Evolutionary conservation across 768 basidiomycete species (phyloP).

Genomic region (Boletus rufocinnamomeus): DNA sequence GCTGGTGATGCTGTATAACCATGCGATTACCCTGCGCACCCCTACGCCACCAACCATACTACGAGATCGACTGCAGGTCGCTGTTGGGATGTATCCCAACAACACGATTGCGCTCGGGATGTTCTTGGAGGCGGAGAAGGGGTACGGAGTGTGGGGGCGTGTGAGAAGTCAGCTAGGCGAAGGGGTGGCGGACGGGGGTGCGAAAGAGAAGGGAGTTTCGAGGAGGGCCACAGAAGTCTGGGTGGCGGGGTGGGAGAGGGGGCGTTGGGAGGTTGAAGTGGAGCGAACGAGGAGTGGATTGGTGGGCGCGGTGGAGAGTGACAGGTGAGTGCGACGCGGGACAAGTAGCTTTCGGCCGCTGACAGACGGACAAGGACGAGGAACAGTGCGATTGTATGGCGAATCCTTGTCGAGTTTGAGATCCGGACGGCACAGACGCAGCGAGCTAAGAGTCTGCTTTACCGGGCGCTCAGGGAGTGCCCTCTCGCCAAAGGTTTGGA

Average conservation of each 20-base stretch:
- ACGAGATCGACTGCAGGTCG: conserved; percentile 56
- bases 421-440: conserved; percentile 58
- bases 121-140: conserved; percentile 75
- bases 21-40: conserved; percentile 54
- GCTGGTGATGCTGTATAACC: conserved; percentile 61
- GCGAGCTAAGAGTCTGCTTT: conserved; percentile 71
- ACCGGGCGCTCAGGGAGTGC: conserved; percentile 72
- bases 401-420: conserved; percentile 76
- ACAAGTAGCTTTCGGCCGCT: not conserved
- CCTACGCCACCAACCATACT: conserved; percentile 59
- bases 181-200: conserved; percentile 32
- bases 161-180: conserved; percentile 60
- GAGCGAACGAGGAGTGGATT: conserved; percentile 72
- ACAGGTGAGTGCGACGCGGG: conserved; percentile 50
- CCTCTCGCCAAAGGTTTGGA: conserved; percentile 72
- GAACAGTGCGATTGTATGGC: conserved; percentile 68
- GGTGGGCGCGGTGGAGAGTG: conserved; percentile 59
- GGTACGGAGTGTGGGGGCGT: conserved; percentile 77
- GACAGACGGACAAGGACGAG: conserved; percentile 51
- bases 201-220: conserved; percentile 54
- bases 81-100: conserved; percentile 58
- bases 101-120: conserved; percentile 74
- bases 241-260: conserved; percentile 77
- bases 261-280: conserved; percentile 66
- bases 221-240: conserved; percentile 71